Conservation (phyloP, 2,329 filamentous ascomycete species). For the Incumbomyces delicatus region DNA sequence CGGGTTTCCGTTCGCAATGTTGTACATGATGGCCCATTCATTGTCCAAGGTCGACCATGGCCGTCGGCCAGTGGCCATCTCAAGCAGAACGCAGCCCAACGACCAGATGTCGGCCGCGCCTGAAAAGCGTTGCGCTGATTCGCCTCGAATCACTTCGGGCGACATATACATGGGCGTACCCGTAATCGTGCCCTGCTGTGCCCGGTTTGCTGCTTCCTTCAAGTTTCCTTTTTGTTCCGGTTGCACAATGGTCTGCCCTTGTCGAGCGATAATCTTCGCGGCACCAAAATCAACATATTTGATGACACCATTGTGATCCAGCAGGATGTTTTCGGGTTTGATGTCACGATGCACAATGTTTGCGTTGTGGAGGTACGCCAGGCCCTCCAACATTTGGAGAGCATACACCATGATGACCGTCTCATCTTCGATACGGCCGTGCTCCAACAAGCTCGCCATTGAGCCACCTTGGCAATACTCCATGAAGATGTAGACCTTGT, state of each 20-base stretch:
- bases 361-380: constrained; percentile 86
- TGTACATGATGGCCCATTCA: constrained; percentile 99
- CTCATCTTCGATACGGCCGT: constrained; percentile 95
- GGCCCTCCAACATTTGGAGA: constrained; percentile 82
- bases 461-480: constrained; percentile 97
- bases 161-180: constrained; percentile 99
- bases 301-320: constrained; percentile 96
- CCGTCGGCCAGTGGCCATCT: constrained; percentile 90
- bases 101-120: constrained; percentile 95
- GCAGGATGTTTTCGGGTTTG: constrained; percentile 93
- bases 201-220: constrained; percentile 15
- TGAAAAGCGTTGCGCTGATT: constrained; percentile 30
- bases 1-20: constrained; percentile 93
- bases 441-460: constrained; percentile 77
- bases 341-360: constrained; percentile 94
- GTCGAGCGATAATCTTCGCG: constrained; percentile 89
- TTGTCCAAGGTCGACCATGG: constrained; percentile 96
- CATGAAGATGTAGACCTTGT: constrained; percentile 99
- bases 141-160: constrained; percentile 92
- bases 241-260: constrained; percentile 74
- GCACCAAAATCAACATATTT: constrained; percentile 99
- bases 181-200: constrained; percentile 77
- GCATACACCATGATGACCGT: constrained; percentile 96
- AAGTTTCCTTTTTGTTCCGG: constrained; percentile 45
- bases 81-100: constrained; percentile 87